Percentiles rank a stretch among this genome's conserved stretches.
Evolutionary conservation across 176 grass and related monocot genomes (phyloP).

Genomic region (Aegilops tauschii): DNA sequence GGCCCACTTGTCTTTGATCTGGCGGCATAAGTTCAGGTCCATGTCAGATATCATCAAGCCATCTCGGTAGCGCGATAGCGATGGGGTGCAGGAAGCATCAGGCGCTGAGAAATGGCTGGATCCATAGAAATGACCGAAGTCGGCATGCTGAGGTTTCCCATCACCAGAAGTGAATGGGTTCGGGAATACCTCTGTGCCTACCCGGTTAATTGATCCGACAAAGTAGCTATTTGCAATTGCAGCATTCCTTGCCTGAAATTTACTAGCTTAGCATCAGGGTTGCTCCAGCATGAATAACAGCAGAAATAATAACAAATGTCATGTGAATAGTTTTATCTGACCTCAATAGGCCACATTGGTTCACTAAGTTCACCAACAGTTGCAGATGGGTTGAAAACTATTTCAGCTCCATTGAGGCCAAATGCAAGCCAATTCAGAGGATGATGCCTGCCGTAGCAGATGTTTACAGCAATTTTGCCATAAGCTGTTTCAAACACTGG

Average conservation of each 20-base stretch:
- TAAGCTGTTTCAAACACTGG: constrained; percentile 94
- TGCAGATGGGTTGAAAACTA: constrained; percentile 97
- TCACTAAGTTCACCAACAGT: constrained; percentile 98
- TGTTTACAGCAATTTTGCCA: constrained; percentile 91
- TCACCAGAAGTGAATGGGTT: constrained; percentile 97
- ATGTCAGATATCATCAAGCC: constrained; percentile 89
- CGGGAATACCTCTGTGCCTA: constrained; percentile 88
- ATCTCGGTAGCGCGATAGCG: constrained; percentile 76
- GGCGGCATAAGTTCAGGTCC: constrained; percentile 91
- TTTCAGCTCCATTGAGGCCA: constrained; percentile 94
- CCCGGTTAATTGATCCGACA: constrained; percentile 82
- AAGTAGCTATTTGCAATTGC: constrained; percentile 96
- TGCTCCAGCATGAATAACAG: not conserved
- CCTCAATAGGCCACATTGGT: constrained; percentile 99
- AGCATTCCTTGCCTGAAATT: constrained; percentile 78
- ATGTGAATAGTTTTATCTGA: constrained; percentile 35
- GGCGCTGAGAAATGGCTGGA: constrained; percentile 92
- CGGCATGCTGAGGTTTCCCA: constrained; percentile 75
- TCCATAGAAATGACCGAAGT: constrained; percentile 94
- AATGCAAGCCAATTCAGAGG: constrained; percentile 98
- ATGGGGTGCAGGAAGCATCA: constrained; percentile 88
- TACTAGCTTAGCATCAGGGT: not conserved
- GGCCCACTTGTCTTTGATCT: constrained; percentile 97
- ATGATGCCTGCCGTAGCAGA: constrained; percentile 98
- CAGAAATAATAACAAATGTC: not conserved